A percentile compares a stretch with the other conserved stretches of the same genome.
Evolutionary conservation across 2,329 filamentous ascomycete species (phyloP).

Genomic region (Amylocarpus encephaloides): DNA sequence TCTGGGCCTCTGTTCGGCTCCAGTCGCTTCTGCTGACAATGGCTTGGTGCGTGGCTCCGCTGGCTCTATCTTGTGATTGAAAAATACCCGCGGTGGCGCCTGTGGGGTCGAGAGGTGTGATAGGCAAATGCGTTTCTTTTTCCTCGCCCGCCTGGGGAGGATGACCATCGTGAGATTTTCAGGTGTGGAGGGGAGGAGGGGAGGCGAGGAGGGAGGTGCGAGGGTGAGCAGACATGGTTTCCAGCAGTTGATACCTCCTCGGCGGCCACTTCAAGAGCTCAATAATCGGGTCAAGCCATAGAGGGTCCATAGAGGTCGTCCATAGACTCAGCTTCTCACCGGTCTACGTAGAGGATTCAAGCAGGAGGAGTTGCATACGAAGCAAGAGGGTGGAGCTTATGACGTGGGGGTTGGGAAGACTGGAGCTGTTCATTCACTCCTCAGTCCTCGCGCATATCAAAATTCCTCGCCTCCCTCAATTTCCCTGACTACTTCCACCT

Average conservation of each 20-base stretch:
- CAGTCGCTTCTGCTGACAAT: neutral
- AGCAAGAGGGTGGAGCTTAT: neutral
- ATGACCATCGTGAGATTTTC: conserved; percentile 7
- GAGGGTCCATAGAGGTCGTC: no score
- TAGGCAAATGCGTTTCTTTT: neutral
- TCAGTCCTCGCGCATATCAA: no score
- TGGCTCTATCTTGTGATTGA: neutral
- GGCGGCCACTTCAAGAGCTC: neutral
- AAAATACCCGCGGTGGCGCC: neutral
- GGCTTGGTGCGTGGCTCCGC: no score
- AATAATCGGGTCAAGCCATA: neutral
- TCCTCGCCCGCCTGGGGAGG: neutral
- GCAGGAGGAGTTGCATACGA: neutral
- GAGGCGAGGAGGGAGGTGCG: neutral
- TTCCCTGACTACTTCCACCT: neutral
- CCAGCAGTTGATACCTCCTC: neutral
- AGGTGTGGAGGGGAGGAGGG: neutral
- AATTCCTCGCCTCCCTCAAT: no score
- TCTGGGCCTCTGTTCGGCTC: neutral
- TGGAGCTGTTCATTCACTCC: no score
- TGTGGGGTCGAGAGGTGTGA: neutral
- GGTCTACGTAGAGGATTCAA: neutral
- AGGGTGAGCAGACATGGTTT: neutral
- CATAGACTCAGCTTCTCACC: no score
- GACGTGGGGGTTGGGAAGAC: conserved; percentile 1